phyloP scores from a whole-genome alignment of 2,329 filamentous ascomycete genomes.

The Myriosclerotinia curreyana region DNA sequence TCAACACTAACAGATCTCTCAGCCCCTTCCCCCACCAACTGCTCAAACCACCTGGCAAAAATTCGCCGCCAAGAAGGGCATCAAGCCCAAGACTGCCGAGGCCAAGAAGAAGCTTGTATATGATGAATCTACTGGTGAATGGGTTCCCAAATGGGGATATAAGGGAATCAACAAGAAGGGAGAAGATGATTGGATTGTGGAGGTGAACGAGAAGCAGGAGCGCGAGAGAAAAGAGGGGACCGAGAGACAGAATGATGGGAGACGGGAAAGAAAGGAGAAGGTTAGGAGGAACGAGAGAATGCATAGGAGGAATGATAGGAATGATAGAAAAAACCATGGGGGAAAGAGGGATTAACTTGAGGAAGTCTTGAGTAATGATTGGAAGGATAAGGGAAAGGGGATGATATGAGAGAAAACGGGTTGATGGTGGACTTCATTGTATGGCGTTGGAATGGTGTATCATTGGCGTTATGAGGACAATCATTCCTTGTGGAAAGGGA shows the following conservation, averaged over 20 bases:
- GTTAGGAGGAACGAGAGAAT: conserved; percentile 68
- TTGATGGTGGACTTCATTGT: conserved; percentile 14
- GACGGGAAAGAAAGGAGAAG: conserved; percentile 63
- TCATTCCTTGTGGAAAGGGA: conserved; percentile 9
- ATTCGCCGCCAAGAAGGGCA: conserved; percentile 96
- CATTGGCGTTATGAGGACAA: conserved; percentile 17
- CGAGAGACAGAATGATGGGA: conserved; percentile 59
- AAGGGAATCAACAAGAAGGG: conserved; percentile 83
- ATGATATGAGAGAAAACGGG: conserved; percentile 11
- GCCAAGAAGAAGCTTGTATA: conserved; percentile 74
- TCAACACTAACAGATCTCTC: conserved; percentile 11
- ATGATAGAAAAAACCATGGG: conserved; percentile 39
- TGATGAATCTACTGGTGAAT: conserved; percentile 80
- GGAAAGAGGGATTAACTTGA: conserved; percentile 17
- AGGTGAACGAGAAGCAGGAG: conserved; percentile 79
- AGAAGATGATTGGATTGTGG: conserved; percentile 84
- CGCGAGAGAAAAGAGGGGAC: conserved; percentile 59
- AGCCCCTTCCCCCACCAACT: conserved; percentile 75
- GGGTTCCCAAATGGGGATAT: conserved; percentile 94
- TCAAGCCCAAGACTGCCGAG: conserved; percentile 82
- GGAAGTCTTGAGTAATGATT: neutral
- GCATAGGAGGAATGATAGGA: conserved; percentile 64
- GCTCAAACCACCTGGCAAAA: conserved; percentile 90
- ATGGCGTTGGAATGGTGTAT: conserved; percentile 25
- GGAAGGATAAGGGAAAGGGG: neutral